Percentiles rank a stretch among this genome's conserved stretches.
phyloP scores from a whole-genome alignment of 2,329 filamentous ascomycete species.

The Paraconiothyrium sp. region DNA sequence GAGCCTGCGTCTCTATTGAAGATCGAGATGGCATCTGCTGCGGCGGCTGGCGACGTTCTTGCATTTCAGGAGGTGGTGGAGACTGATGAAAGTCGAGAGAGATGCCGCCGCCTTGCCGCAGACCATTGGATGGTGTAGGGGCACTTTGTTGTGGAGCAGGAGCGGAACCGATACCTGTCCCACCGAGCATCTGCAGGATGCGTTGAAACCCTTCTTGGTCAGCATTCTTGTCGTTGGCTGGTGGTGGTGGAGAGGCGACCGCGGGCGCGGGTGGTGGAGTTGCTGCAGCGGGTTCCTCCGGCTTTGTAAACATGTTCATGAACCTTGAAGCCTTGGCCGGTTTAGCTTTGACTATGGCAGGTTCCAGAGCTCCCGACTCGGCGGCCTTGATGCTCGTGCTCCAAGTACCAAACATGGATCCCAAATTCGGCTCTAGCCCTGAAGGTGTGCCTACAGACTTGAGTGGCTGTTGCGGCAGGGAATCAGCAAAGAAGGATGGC shows the following conservation, averaged over 20 bases:
- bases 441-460: slow-evolving; percentile 65
- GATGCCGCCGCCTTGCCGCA: slow-evolving; percentile 41
- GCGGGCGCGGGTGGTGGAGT: slow-evolving; percentile 26
- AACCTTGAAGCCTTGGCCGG: slow-evolving; percentile 85
- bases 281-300: slow-evolving; percentile 44
- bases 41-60: slow-evolving; percentile 32
- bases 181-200: slow-evolving; percentile 82
- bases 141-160: slow-evolving; percentile 29
- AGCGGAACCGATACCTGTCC: slow-evolving; percentile 38
- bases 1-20: slow-evolving; percentile 44
- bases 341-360: slow-evolving; percentile 48
- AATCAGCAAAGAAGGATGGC: slow-evolving; percentile 24
- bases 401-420: slow-evolving; percentile 78
- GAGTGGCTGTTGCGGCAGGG: slow-evolving; percentile 34
- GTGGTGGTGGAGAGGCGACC: slow-evolving; percentile 35
- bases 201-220: slow-evolving; percentile 89
- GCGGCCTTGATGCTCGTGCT: slow-evolving; percentile 61
- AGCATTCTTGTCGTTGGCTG: slow-evolving; percentile 58
- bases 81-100: slow-evolving; percentile 45
- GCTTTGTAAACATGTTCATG: slow-evolving; percentile 72
- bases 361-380: slow-evolving; percentile 42
- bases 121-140: slow-evolving; percentile 38
- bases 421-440: slow-evolving; percentile 72
- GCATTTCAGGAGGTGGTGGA: slow-evolving; percentile 38
- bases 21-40: slow-evolving; percentile 37